Evolutionary conservation across 2,329 filamentous ascomycete species (phyloP).

Genomic region (Rhytidhysteron rufulum): DNA sequence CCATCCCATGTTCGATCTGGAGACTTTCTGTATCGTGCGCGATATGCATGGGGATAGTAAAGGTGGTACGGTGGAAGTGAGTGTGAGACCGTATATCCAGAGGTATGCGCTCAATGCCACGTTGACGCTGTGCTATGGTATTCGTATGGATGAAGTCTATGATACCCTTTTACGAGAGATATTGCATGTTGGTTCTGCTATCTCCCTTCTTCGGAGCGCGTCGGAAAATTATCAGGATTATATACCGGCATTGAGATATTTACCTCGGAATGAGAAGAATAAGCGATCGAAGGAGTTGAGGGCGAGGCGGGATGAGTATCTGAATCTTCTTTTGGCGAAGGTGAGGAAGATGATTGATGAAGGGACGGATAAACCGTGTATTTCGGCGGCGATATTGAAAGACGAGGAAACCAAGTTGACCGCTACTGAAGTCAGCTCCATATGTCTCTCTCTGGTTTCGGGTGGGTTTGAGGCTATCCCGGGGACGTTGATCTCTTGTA

Average conservation of each 20-base stretch:
- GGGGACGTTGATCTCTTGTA: constrained; percentile 49
- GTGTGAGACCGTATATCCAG: constrained; percentile 50
- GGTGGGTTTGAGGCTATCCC: constrained; percentile 55
- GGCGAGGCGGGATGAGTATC: constrained; percentile 47
- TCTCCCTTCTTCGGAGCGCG: constrained; percentile 48
- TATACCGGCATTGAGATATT: constrained; percentile 47
- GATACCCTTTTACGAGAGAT: constrained; percentile 52
- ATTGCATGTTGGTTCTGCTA: constrained; percentile 50
- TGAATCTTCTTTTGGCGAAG: constrained; percentile 48
- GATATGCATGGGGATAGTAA: constrained; percentile 46
- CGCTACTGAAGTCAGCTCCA: constrained; percentile 52
- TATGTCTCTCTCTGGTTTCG: constrained; percentile 51
- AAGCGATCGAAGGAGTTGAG: constrained; percentile 45
- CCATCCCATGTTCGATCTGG: constrained; percentile 52
- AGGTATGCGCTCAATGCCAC: constrained; percentile 54
- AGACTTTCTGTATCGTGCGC: constrained; percentile 49
- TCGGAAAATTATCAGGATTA: constrained; percentile 55
- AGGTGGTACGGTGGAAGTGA: constrained; percentile 41
- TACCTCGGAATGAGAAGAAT: constrained; percentile 52
- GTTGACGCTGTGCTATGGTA: constrained; percentile 53
- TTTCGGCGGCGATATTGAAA: constrained; percentile 52
- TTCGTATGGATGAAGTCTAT: constrained; percentile 53
- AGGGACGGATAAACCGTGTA: constrained; percentile 53
- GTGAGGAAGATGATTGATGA: constrained; percentile 50
- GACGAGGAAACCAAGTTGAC: constrained; percentile 52